A percentile compares a stretch with the other conserved stretches of the same genome.
phyloP scores from a whole-genome alignment of 257 asterid species.

The Ajuga chamaepitys region DNA sequence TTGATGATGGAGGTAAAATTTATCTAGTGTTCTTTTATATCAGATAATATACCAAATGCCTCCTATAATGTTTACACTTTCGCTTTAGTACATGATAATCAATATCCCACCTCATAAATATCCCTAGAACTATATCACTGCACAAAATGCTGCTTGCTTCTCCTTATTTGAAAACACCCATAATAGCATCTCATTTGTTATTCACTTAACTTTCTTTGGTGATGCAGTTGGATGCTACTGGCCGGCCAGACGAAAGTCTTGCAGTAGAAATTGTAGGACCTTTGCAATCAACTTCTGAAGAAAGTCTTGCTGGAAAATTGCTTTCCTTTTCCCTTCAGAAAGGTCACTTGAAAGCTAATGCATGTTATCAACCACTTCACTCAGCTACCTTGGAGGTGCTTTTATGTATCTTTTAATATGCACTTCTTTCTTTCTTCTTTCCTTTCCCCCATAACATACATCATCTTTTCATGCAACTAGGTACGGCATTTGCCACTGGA shows the following conservation, averaged over 20 bases:
- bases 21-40: not conserved
- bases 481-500: slow-evolving; percentile 90
- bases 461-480: slow-evolving; percentile 41
- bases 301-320: slow-evolving; percentile 63
- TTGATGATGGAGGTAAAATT: not conserved
- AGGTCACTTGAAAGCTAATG: slow-evolving; percentile 90
- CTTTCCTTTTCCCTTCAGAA: slow-evolving; percentile 89
- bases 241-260: slow-evolving; percentile 97
- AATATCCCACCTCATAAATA: not conserved
- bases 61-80: not conserved
- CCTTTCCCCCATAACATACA: not conserved
- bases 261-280: slow-evolving; percentile 84
- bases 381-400: slow-evolving; percentile 91
- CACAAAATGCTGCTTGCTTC: slow-evolving; percentile 11
- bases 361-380: slow-evolving; percentile 73
- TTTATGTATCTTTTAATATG: slow-evolving; percentile 4
- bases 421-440: slow-evolving; percentile 8
- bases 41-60: not conserved
- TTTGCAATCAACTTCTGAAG: slow-evolving; percentile 73
- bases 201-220: slow-evolving; percentile 8
- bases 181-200: not conserved
- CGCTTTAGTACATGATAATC: not conserved
- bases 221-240: slow-evolving; percentile 90
- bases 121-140: not conserved
- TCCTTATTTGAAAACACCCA: not conserved